A percentile compares a stretch with the other conserved stretches of the same genome.
phyloP scores from a whole-genome alignment of 805 yeast genomes.

The Candida lessepsii region DNA sequence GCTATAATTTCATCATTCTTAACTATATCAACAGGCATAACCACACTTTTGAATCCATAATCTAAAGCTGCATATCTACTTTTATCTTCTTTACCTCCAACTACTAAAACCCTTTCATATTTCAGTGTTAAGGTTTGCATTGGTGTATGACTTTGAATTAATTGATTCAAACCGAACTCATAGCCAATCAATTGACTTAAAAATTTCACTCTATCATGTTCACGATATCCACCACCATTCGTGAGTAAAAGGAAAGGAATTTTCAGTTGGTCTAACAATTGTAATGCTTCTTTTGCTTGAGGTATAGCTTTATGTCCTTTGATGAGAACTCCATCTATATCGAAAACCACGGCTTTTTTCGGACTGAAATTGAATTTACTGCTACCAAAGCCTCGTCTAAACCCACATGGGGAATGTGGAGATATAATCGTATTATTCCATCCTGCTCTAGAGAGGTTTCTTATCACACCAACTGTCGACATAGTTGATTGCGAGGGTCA shows the following conservation, averaged over 20 bases:
- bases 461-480: no score
- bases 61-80: slow-evolving; percentile 70
- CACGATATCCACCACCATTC: slow-evolving; percentile 86
- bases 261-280: slow-evolving; percentile 47
- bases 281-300: slow-evolving; percentile 60
- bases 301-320: slow-evolving; percentile 70
- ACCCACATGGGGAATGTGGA: background rate
- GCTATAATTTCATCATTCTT: slow-evolving; percentile 56
- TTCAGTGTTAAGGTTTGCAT: slow-evolving; percentile 23
- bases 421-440: no score
- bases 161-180: slow-evolving; percentile 69
- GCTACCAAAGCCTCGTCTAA: background rate
- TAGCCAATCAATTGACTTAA: slow-evolving; percentile 26
- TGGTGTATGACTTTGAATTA: slow-evolving; percentile 80
- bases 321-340: slow-evolving; percentile 84
- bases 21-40: slow-evolving; percentile 72
- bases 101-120: slow-evolving; percentile 62
- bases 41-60: slow-evolving; percentile 77
- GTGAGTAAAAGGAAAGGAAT: slow-evolving; percentile 84
- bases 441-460: no score
- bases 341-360: slow-evolving; percentile 31
- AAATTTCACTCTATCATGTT: slow-evolving; percentile 49
- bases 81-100: slow-evolving; percentile 75
- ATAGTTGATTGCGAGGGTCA: no score
- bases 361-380: background rate